Evolutionary conservation across 2,329 filamentous ascomycete species (phyloP).

Genomic region (Celoporthe dispersa): DNA sequence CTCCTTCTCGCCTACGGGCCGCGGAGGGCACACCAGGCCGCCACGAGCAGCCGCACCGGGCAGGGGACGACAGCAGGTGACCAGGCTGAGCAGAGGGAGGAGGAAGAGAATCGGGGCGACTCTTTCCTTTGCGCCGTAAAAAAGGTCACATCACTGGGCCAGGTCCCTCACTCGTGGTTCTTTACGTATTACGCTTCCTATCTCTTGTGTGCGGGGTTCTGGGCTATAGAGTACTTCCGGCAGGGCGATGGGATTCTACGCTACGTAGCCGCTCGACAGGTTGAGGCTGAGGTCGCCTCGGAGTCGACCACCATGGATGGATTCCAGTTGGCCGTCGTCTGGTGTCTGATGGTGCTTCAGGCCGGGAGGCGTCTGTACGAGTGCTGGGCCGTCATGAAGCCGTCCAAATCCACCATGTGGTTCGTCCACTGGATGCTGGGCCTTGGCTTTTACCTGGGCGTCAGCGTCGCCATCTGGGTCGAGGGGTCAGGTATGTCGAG

Average conservation of each 20-base stretch:
- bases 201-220: constrained; percentile 71
- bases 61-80: constrained; percentile 15
- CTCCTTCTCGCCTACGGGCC: constrained; percentile 58
- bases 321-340: constrained; percentile 67
- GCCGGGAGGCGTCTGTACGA: constrained; percentile 78
- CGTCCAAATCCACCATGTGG: constrained; percentile 81
- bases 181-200: constrained; percentile 83
- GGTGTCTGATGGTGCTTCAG: constrained; percentile 77
- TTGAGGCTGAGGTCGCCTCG: constrained; percentile 2
- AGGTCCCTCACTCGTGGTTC: constrained; percentile 89
- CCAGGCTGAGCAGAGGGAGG: background rate
- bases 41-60: constrained; percentile 15
- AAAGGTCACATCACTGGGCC: constrained; percentile 46
- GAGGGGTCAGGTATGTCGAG: constrained; percentile 70
- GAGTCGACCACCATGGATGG: constrained; percentile 56
- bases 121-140: constrained; percentile 38
- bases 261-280: constrained; percentile 41
- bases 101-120: background rate
- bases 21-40: constrained; percentile 38
- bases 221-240: constrained; percentile 67
- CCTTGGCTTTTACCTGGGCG: constrained; percentile 74
- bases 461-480: constrained; percentile 80
- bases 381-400: constrained; percentile 65
- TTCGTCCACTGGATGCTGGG: constrained; percentile 82
- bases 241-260: constrained; percentile 45